These are phyloP conservation scores for Aspergillus brasiliensis DNA, from an alignment of 2,329 filamentous ascomycete species.

Conservation along the genomic window DNA sequence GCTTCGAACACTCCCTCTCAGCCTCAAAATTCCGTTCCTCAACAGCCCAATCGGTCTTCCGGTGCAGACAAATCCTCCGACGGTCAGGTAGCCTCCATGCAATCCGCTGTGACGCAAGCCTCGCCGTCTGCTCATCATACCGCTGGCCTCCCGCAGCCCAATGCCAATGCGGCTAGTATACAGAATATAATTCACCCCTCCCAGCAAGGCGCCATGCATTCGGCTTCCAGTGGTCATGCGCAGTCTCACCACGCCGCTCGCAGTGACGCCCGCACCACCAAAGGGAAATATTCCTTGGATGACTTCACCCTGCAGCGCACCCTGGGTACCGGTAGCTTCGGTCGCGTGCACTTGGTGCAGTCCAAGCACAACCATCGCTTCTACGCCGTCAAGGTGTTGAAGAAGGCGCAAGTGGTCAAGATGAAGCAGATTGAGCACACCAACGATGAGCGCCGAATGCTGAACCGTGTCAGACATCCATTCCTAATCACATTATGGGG, in stretches of 20 bases:
- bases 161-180: constrained; percentile 73
- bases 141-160: constrained; percentile 14
- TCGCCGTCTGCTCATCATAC: constrained; percentile 34
- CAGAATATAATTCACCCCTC: constrained; percentile 77
- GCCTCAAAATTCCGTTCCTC: neutral
- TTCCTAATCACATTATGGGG: constrained; percentile 98
- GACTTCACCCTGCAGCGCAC: constrained; percentile 92
- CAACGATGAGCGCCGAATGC: constrained; percentile 94
- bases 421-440: constrained; percentile 99
- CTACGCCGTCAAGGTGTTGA: constrained; percentile 97
- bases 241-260: constrained; percentile 16
- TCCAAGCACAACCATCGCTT: constrained; percentile 97
- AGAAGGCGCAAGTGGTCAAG: constrained; percentile 97
- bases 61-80: constrained; percentile 25
- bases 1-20: neutral
- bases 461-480: constrained; percentile 94
- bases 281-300: constrained; percentile 91
- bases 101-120: constrained; percentile 39
- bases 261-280: constrained; percentile 66
- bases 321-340: constrained; percentile 94
- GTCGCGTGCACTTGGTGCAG: constrained; percentile 92
- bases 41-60: constrained; percentile 16
- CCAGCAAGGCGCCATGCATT: constrained; percentile 44
- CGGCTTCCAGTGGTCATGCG: constrained; percentile 30
- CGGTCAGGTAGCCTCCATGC: constrained; percentile 37